phyloP scores from a whole-genome alignment of 495 filamentous ascomycete species.

The Penicillium bovifimosum region DNA sequence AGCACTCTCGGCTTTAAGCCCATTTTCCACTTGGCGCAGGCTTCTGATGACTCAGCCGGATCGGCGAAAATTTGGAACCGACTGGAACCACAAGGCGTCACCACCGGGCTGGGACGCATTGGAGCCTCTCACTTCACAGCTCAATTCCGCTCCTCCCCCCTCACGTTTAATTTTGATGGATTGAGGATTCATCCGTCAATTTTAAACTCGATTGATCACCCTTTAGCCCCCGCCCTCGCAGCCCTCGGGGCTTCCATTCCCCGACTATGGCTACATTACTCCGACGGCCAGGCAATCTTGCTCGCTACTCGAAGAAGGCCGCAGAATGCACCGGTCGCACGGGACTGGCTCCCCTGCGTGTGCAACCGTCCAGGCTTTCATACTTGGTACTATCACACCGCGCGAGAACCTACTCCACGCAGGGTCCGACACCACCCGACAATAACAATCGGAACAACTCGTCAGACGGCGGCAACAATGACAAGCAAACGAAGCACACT shows the following conservation, averaged over 20 bases:
- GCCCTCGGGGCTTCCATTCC: conserved; percentile 37
- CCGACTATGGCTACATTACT: conserved; percentile 60
- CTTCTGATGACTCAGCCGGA: conserved; percentile 18
- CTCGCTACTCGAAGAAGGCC: conserved; percentile 54
- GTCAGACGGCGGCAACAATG: conserved; percentile 22
- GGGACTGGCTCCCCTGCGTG: conserved; percentile 31
- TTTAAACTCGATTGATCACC: conserved; percentile 24
- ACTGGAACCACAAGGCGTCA: conserved; percentile 22
- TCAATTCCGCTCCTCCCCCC: conserved; percentile 3
- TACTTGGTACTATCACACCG: conserved; percentile 44
- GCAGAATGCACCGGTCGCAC: conserved; percentile 42
- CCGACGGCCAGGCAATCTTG: conserved; percentile 59
- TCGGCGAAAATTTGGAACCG: conserved; percentile 19
- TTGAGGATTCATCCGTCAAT: conserved; percentile 20
- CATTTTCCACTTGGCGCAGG: conserved; percentile 8
- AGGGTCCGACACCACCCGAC: conserved; percentile 44
- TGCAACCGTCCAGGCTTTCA: conserved; percentile 34
- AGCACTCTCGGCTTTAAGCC: background rate
- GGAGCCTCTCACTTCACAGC: conserved; percentile 22
- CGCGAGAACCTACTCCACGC: conserved; percentile 51
- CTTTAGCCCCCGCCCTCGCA: conserved; percentile 16
- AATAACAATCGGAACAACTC: conserved; percentile 28
- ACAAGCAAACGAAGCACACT: conserved; percentile 34
- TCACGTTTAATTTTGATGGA: conserved; percentile 22
- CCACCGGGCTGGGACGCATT: conserved; percentile 8